These are phyloP conservation scores for Aphanoascus verrucosus DNA, from an alignment of 2,329 filamentous ascomycete species.

Conservation along the genomic window DNA sequence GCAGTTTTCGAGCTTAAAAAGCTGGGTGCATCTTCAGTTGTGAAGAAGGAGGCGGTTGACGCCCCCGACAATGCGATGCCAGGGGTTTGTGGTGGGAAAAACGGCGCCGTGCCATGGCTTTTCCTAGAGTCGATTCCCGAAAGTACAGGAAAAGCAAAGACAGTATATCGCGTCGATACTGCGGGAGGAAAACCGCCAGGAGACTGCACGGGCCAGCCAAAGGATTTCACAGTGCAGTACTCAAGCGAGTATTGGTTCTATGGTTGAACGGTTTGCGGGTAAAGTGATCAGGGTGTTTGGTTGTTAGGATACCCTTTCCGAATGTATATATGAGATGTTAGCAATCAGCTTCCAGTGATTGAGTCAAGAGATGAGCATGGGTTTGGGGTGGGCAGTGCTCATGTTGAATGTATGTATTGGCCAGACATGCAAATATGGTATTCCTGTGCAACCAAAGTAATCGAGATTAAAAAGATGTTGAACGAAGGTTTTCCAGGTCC, in stretches of 20 bases:
- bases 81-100: slow-evolving; percentile 48
- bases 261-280: slow-evolving; percentile 16
- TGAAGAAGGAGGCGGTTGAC: slow-evolving; percentile 49
- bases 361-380: too few species aligned
- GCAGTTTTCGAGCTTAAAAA: slow-evolving; percentile 65
- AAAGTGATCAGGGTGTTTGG: neutral
- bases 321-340: neutral
- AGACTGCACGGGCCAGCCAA: slow-evolving; percentile 56
- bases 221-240: slow-evolving; percentile 65
- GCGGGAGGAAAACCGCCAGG: slow-evolving; percentile 67
- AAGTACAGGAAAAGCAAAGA: slow-evolving; percentile 54
- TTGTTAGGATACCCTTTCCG: neutral
- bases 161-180: slow-evolving; percentile 76
- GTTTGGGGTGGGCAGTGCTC: too few species aligned
- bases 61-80: slow-evolving; percentile 53
- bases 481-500: too few species aligned
- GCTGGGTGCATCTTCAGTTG: slow-evolving; percentile 52
- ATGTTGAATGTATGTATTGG: neutral
- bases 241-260: slow-evolving; percentile 66
- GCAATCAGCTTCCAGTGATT: neutral
- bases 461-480: neutral
- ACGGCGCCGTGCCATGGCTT: slow-evolving; percentile 69
- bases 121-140: slow-evolving; percentile 49
- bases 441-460: neutral
- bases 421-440: neutral